These are phyloP conservation scores for Termitomyces sp. DNA, from an alignment of 768 basidiomycete species.

Conservation along the genomic window DNA sequence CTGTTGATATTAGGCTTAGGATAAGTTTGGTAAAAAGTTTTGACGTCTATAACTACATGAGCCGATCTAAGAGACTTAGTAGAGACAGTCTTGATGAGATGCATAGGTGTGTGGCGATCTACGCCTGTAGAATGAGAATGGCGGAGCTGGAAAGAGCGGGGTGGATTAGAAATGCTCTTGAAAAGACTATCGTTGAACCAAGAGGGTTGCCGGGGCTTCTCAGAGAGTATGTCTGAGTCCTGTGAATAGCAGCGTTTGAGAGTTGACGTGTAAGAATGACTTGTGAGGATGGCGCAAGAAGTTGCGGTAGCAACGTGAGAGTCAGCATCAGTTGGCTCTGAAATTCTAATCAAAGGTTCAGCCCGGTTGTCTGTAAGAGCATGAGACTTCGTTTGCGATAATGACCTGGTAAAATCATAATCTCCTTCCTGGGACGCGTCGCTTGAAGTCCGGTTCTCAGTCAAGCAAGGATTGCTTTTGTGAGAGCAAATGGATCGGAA, in stretches of 20 bases:
- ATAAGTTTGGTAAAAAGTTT: conserved; percentile 10
- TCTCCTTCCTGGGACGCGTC: background rate
- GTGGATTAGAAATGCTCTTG: background rate
- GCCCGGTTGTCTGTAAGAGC: background rate
- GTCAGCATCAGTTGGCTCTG: conserved; percentile 3
- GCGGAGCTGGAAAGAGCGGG: conserved; percentile 1
- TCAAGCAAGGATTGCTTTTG: background rate
- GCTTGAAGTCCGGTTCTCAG: background rate
- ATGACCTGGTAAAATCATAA: background rate
- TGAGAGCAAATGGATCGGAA: background rate
- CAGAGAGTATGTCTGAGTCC: background rate
- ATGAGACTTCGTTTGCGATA: background rate
- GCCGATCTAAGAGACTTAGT: conserved; percentile 18
- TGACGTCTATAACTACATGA: conserved; percentile 18
- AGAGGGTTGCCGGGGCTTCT: conserved; percentile 7
- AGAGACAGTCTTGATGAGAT: conserved; percentile 16
- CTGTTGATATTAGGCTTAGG: conserved; percentile 1
- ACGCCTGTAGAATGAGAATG: conserved; percentile 14
- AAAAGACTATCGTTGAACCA: conserved; percentile 8
- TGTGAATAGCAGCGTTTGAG: background rate
- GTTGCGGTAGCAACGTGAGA: conserved; percentile 16
- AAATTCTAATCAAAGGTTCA: background rate
- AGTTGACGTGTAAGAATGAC: background rate
- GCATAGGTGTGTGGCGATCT: conserved; percentile 12
- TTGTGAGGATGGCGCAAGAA: conserved; percentile 3